A percentile compares a stretch with the other conserved stretches of the same genome.
Evolutionary conservation across 139 green algal species (phyloP).

Genomic region (Cymbomonas tetramitiformis): DNA sequence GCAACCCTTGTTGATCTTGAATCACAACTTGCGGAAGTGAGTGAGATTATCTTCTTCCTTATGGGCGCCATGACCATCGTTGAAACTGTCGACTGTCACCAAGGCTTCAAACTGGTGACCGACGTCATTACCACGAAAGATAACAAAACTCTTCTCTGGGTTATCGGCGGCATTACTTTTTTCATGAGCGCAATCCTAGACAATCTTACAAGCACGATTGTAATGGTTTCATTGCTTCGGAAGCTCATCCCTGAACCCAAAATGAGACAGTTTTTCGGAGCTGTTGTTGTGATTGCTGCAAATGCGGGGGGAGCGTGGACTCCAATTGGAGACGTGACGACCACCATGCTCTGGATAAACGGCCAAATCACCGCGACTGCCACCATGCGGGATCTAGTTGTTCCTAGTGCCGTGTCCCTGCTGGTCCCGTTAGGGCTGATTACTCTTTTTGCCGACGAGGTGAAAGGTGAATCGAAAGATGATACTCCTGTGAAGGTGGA

Average conservation of each 20-base stretch:
- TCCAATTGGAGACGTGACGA: slow-evolving; percentile 57
- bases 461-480: slow-evolving; percentile 21
- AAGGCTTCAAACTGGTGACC: slow-evolving; percentile 50
- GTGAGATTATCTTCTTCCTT: slow-evolving; percentile 56
- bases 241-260: slow-evolving; percentile 39
- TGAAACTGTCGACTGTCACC: slow-evolving; percentile 44
- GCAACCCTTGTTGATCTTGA: slow-evolving; percentile 17
- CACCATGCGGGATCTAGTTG: slow-evolving; percentile 40
- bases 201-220: slow-evolving; percentile 62
- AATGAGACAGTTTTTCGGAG: slow-evolving; percentile 41
- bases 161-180: slow-evolving; percentile 35
- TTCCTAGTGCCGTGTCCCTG: slow-evolving; percentile 31
- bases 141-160: slow-evolving; percentile 24
- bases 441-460: slow-evolving; percentile 22
- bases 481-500: background rate
- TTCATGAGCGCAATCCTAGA: slow-evolving; percentile 47
- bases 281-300: slow-evolving; percentile 49
- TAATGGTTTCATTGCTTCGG: slow-evolving; percentile 52
- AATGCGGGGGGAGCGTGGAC: slow-evolving; percentile 62
- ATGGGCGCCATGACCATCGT: slow-evolving; percentile 63
- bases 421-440: slow-evolving; percentile 36
- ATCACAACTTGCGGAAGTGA: slow-evolving; percentile 26
- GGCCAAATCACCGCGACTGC: slow-evolving; percentile 42
- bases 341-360: slow-evolving; percentile 65
- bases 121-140: slow-evolving; percentile 30